A percentile compares a stretch with the other conserved stretches of the same genome.
Evolutionary conservation across 2,329 filamentous ascomycete genomes (phyloP).

Genomic region (Colletotrichum orchidophilum): DNA sequence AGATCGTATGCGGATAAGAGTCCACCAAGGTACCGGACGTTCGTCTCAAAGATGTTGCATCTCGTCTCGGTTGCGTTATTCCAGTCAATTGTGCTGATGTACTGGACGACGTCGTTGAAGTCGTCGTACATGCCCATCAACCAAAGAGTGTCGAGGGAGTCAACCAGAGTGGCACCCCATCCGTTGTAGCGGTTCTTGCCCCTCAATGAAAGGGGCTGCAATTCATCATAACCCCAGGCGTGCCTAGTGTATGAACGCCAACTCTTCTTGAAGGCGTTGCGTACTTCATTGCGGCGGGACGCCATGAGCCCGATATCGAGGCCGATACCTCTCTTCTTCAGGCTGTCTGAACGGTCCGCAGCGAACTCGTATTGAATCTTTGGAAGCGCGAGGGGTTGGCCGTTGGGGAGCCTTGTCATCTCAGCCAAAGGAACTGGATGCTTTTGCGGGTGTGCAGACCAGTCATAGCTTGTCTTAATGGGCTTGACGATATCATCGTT

Average conservation of each 20-base stretch:
- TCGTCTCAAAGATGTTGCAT: slow-evolving; percentile 76
- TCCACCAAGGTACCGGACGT: slow-evolving; percentile 76
- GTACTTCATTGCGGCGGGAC: slow-evolving; percentile 43
- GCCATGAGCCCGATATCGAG: slow-evolving; percentile 48
- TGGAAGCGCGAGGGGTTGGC: slow-evolving; percentile 17
- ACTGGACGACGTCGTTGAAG: slow-evolving; percentile 58
- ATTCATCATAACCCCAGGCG: slow-evolving; percentile 58
- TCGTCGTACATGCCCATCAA: slow-evolving; percentile 62
- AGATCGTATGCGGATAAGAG: slow-evolving; percentile 76
- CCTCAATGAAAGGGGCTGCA: slow-evolving; percentile 51
- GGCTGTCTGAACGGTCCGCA: slow-evolving; percentile 12
- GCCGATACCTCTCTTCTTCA: slow-evolving; percentile 42
- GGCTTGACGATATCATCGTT: neutral
- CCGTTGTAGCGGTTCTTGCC: slow-evolving; percentile 54
- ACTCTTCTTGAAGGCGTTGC: slow-evolving; percentile 45
- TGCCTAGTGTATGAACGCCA: slow-evolving; percentile 55
- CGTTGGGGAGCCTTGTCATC: slow-evolving; percentile 33
- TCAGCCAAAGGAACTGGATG: slow-evolving; percentile 32
- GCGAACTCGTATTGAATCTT: slow-evolving; percentile 31
- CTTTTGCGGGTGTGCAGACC: slow-evolving; percentile 33
- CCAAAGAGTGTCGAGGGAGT: slow-evolving; percentile 61
- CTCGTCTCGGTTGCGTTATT: slow-evolving; percentile 53
- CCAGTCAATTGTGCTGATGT: slow-evolving; percentile 60
- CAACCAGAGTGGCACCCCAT: slow-evolving; percentile 57
- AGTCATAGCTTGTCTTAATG: slow-evolving; percentile 36